Evolutionary conservation across 1,284 basidiomycete genomes (phyloP), one percentile per base, ranked within the genome.

Genomic region (Puccinia triticina): DNA sequence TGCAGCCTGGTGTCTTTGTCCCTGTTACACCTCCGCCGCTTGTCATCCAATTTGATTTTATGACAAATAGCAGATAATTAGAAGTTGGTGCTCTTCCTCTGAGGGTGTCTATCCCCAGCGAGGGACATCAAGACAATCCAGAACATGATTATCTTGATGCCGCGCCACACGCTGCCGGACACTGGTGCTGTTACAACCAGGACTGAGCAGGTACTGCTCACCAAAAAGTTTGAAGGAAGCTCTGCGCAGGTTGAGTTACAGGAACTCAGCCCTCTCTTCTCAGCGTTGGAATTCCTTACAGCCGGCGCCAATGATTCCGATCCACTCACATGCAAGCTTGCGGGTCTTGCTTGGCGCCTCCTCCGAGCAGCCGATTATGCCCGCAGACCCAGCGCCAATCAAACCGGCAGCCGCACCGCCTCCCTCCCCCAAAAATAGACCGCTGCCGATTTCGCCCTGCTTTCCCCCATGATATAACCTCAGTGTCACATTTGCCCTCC

Each of bases 51-150:
- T 46, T 8, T 61, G 18, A 75, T 37, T 61, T 61, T 43, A 61
- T 61, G 34, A 0, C 73, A 37, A 5, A 12, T 3, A n/a, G 8
- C 26, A 26, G 48, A 73, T 48, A 75, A 61, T 18, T 55, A 37
- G 21, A 59, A 40, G 21, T n/a, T 23, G n/a, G 34, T 21, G n/a
- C 73, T 61, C 40, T 59, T 55, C 32, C 73, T 75, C 7, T 5
- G 73, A 61, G 55, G 73, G 10, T 37, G 73, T 61, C 55, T 75
- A 1, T 55, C 73, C 18, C 55, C 55, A n/a, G 55, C 55, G 7
- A 75, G 59, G 73, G 73, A 75, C 55, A 50, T 75, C 16, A 55
- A 75, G 55, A 75, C 55, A 26, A 75, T 75, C 37, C 50, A 75
- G 23, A 75, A 61, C 55, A n/a, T 75, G 50, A 26, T 75, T 32